A percentile compares a stretch with the other conserved stretches of the same genome.
Evolutionary conservation across 2,329 filamentous ascomycete genomes (phyloP).

Genomic region (Neopestalotiopsis sp.): DNA sequence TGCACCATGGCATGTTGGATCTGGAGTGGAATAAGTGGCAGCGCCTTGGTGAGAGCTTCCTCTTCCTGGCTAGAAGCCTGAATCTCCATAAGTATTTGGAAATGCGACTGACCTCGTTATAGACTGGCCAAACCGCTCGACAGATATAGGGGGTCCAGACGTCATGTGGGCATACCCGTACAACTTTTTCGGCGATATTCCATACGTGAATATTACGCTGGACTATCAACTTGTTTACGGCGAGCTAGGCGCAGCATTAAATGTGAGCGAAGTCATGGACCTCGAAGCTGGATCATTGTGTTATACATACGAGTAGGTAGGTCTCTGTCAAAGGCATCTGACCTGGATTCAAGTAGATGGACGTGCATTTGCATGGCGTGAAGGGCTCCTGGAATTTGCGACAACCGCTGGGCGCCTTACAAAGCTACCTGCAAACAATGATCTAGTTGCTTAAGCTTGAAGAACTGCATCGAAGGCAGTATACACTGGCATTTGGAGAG

Average conservation of each 20-base stretch:
- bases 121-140: conserved; percentile 33
- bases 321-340: background rate
- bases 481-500: too few relatives aligned
- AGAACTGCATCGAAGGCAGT: too few relatives aligned
- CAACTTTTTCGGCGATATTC: conserved; percentile 35
- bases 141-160: conserved; percentile 38
- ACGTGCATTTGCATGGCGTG: too few relatives aligned
- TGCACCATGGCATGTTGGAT: conserved; percentile 35
- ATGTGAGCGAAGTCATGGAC: conserved; percentile 25
- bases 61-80: too few relatives aligned
- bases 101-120: background rate
- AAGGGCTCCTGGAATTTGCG: too few relatives aligned
- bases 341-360: too few relatives aligned
- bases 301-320: conserved; percentile 23
- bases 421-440: too few relatives aligned
- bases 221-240: conserved; percentile 25
- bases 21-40: conserved; percentile 36
- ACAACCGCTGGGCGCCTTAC: too few relatives aligned
- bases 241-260: conserved; percentile 17
- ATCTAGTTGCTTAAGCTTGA: too few relatives aligned
- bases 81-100: background rate
- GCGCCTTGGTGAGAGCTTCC: conserved; percentile 26
- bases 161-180: conserved; percentile 38
- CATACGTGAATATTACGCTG: conserved; percentile 39
- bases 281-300: conserved; percentile 18